phyloP scores from a whole-genome alignment of 345 rosid genomes.

The Citrus medica region DNA sequence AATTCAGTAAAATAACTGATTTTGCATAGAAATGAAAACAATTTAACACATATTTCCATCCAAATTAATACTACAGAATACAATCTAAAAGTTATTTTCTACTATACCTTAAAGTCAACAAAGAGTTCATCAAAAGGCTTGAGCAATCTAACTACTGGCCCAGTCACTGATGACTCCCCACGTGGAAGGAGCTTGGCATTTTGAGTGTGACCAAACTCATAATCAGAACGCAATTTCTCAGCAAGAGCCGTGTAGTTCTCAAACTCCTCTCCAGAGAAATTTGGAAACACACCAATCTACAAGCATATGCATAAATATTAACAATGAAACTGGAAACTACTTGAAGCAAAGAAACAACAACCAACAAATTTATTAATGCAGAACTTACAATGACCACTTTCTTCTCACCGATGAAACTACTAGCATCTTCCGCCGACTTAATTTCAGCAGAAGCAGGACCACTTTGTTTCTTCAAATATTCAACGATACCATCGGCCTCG shows the following conservation, averaged over 20 bases:
- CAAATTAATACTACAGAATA: not conserved
- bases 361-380: not conserved
- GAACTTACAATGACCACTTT: conserved; percentile 67
- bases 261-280: conserved; percentile 81
- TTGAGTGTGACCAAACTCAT: conserved; percentile 80
- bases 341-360: not conserved
- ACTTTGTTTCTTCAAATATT: conserved; percentile 78
- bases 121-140: conserved; percentile 94
- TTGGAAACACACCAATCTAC: conserved; percentile 92
- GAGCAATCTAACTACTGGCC: conserved; percentile 85
- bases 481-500: conserved; percentile 82
- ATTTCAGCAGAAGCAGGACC: conserved; percentile 91
- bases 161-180: conserved; percentile 79
- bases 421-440: conserved; percentile 60
- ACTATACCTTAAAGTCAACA: conserved; percentile 72
- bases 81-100: not conserved
- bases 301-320: conserved; percentile 9
- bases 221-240: conserved; percentile 81
- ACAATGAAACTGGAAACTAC: not conserved
- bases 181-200: conserved; percentile 89
- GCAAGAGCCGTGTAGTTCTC: conserved; percentile 69
- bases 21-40: not conserved
- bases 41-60: not conserved
- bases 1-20: not conserved
- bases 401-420: conserved; percentile 54